phyloP scores from a whole-genome alignment of 148 eudicot genomes.

The Agrostemma githago region DNA sequence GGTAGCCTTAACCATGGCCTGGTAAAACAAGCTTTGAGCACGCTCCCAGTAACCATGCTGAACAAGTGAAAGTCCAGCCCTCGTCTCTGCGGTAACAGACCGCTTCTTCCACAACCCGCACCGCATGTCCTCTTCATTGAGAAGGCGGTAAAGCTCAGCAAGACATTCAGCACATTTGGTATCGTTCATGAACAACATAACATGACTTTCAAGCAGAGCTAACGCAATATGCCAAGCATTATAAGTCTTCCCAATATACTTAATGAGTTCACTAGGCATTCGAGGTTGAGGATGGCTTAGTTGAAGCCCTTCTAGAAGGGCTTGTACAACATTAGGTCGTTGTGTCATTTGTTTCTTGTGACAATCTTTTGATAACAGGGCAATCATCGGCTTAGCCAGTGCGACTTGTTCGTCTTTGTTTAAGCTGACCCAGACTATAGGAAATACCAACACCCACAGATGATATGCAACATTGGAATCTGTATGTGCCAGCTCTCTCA shows the following conservation, averaged over 20 bases:
- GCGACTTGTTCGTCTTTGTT: conserved; percentile 92
- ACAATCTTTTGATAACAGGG: conserved; percentile 90
- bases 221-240: conserved; percentile 99
- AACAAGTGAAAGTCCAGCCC: conserved; percentile 93
- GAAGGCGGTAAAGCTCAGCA: conserved; percentile 94
- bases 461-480: conserved; percentile 99
- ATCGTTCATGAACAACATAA: conserved; percentile 84
- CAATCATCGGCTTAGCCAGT: conserved; percentile 93
- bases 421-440: conserved; percentile 97
- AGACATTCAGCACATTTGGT: conserved; percentile 92
- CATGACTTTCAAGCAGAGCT: conserved; percentile 95
- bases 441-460: conserved; percentile 96
- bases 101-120: conserved; percentile 98
- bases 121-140: conserved; percentile 99
- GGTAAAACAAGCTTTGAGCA: conserved; percentile 93
- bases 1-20: conserved; percentile 97
- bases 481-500: conserved; percentile 96
- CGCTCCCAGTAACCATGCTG: conserved; percentile 99
- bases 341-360: conserved; percentile 85
- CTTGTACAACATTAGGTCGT: conserved; percentile 98
- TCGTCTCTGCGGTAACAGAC: conserved; percentile 85
- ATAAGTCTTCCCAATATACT: conserved; percentile 93
- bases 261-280: conserved; percentile 97
- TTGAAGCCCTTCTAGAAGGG: conserved; percentile 95
- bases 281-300: conserved; percentile 99